These are phyloP conservation scores for Silene latifolia DNA, from an alignment of 148 eudicot species.

Conservation along the genomic window DNA sequence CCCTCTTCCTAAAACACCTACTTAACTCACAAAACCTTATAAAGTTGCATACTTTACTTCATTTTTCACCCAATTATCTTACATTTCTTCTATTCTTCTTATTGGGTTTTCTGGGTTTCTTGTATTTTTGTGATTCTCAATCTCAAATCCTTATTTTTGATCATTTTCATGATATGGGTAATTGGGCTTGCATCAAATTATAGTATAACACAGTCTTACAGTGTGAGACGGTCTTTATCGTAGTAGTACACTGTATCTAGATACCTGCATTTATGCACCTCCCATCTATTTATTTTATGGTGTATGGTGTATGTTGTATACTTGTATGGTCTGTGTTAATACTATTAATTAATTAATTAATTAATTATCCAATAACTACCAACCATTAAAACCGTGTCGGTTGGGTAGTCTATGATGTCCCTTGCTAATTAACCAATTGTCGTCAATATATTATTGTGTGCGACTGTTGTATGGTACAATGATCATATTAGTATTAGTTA, in stretches of 20 bases:
- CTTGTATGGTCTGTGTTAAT: slow-evolving; percentile 12
- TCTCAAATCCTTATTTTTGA: background rate
- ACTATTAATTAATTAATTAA: slow-evolving; percentile 10
- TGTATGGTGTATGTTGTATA: too few relatives aligned
- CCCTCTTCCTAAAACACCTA: background rate
- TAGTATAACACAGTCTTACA: background rate
- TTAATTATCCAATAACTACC: slow-evolving; percentile 18
- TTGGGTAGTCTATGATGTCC: slow-evolving; percentile 22
- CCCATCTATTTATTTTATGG: slow-evolving; percentile 10
- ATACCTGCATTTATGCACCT: slow-evolving; percentile 31
- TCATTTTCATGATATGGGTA: background rate
- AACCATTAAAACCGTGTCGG: slow-evolving; percentile 29
- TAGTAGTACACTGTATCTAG: slow-evolving; percentile 34
- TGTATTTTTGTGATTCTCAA: background rate
- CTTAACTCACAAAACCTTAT: background rate
- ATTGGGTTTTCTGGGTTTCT: slow-evolving; percentile 15
- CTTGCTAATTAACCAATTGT: slow-evolving; percentile 13
- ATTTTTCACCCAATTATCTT: background rate
- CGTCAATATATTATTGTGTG: background rate
- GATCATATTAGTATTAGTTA: background rate
- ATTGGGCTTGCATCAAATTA: slow-evolving; percentile 24
- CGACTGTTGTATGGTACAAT: too few relatives aligned
- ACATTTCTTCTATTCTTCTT: background rate
- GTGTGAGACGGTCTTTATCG: too few relatives aligned
- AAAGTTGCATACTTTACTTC: slow-evolving; percentile 1